These are phyloP conservation scores for Agrostemma githago DNA, from an alignment of 148 eudicot species.

Conservation along the genomic window DNA sequence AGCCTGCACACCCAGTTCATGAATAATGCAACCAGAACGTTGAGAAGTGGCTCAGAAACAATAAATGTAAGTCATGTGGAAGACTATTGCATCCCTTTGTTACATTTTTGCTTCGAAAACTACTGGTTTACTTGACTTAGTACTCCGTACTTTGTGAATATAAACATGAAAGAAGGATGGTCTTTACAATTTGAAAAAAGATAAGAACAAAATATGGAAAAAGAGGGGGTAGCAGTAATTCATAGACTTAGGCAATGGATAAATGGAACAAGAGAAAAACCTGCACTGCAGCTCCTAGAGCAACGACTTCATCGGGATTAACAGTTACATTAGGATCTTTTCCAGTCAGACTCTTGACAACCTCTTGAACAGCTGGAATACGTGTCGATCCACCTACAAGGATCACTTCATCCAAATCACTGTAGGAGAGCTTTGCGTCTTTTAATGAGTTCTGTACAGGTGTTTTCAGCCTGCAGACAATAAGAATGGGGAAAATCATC, in stretches of 20 bases:
- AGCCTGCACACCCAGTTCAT: background rate
- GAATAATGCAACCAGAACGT: background rate
- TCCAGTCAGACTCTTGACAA: slow-evolving; percentile 82
- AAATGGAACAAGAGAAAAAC: slow-evolving; percentile 24
- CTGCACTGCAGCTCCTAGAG: slow-evolving; percentile 99
- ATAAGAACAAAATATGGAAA: no score
- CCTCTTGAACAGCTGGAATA: slow-evolving; percentile 88
- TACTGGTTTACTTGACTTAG: background rate
- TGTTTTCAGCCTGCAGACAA: slow-evolving; percentile 52
- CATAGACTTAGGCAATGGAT: background rate
- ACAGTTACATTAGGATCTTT: slow-evolving; percentile 95
- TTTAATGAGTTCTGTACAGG: slow-evolving; percentile 85
- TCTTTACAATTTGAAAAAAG: background rate
- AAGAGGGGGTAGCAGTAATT: background rate
- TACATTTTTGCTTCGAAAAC: background rate
- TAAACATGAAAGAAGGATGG: background rate
- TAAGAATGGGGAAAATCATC: background rate
- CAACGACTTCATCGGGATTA: slow-evolving; percentile 97
- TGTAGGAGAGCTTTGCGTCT: slow-evolving; percentile 87
- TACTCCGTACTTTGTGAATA: no score
- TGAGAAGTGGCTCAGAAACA: background rate
- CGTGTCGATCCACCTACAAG: slow-evolving; percentile 97
- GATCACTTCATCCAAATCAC: slow-evolving; percentile 86
- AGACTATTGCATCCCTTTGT: background rate
- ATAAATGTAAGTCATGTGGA: background rate